phyloP scores from a whole-genome alignment of 805 yeast genomes.

The Suhomyces pyralidae region DNA sequence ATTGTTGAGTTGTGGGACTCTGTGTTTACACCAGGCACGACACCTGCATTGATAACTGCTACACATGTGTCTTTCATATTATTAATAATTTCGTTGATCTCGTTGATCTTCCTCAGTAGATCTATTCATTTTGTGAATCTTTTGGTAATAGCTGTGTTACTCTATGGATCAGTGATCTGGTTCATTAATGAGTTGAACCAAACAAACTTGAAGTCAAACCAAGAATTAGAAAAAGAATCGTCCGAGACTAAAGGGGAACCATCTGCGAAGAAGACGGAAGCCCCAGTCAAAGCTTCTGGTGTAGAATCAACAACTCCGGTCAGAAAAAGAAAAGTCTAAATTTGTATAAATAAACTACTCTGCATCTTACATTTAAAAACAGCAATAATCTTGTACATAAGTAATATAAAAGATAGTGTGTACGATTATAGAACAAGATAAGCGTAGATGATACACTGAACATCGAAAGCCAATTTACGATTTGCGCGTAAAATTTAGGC shows the following conservation, averaged over 20 bases:
- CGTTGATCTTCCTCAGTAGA: constrained; percentile 58
- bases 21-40: constrained; percentile 87
- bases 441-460: background rate
- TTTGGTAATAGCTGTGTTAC: constrained; percentile 52
- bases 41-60: constrained; percentile 85
- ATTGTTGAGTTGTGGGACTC: constrained; percentile 81
- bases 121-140: constrained; percentile 65
- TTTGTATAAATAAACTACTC: background rate
- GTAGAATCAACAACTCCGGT: constrained; percentile 4
- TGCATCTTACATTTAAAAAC: background rate
- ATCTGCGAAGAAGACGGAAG: background rate
- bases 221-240: constrained; percentile 33
- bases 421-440: background rate
- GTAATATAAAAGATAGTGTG: background rate
- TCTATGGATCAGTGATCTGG: constrained; percentile 88
- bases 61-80: constrained; percentile 80
- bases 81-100: constrained; percentile 53
- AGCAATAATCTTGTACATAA: background rate
- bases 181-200: constrained; percentile 66
- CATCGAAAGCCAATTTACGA: background rate
- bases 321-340: constrained; percentile 10
- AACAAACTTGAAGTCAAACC: constrained; percentile 45
- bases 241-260: background rate
- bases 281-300: background rate
- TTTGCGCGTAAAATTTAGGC: background rate